Evolutionary conservation across 139 green algal genomes (phyloP), one percentile per base, ranked within the genome.

Genomic region (Tetradesmus lagerheimii): DNA sequence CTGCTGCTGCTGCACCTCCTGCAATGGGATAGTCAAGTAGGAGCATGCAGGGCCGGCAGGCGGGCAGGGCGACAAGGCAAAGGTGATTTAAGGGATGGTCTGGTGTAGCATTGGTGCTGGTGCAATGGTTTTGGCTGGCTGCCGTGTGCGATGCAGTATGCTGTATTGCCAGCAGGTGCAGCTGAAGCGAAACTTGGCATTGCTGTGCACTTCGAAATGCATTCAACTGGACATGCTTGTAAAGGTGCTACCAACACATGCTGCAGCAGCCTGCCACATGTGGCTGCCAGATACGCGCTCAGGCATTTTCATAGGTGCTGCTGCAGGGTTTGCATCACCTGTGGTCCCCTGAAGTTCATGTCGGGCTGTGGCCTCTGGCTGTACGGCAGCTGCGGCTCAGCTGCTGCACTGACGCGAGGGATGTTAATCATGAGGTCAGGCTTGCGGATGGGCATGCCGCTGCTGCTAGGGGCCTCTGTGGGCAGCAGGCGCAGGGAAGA

Each of bases 371-470:
- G 39, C n/a, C 31, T 38, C 81, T 87, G 81, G 53, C 81, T 87
- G 80, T 87, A 87, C 2, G 81, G 81, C 20, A 50, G 27, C 53
- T 87, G 71, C 71, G 71, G 71, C 31, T 38, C 71, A 38, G 31
- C 83, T 62, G 64, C 38, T 37, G 71, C 41, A 34, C 34, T 89
- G 71, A n/a, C 74, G 31, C 45, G 8, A 11, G 85, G 71, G 39
- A 89, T 83, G 71, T 83, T 83, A 39, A 83, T 50, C n/a, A 84
- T 76, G 45, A 89, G 45, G 38, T 83, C 85, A 34, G 47, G 47
- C 50, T 31, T n/a, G 34, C 47, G 31, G 27, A 77, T 39, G 20
- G 27, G 81, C 81, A 74, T 74, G 45, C 50, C 47, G 80, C 80
- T 77, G 50, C 47, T 35, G 5, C 43, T 81, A 20, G 16, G 75